These are phyloP conservation scores for Schizothecium vesticola DNA, from an alignment of 495 filamentous ascomycete species.

Conservation along the genomic window DNA sequence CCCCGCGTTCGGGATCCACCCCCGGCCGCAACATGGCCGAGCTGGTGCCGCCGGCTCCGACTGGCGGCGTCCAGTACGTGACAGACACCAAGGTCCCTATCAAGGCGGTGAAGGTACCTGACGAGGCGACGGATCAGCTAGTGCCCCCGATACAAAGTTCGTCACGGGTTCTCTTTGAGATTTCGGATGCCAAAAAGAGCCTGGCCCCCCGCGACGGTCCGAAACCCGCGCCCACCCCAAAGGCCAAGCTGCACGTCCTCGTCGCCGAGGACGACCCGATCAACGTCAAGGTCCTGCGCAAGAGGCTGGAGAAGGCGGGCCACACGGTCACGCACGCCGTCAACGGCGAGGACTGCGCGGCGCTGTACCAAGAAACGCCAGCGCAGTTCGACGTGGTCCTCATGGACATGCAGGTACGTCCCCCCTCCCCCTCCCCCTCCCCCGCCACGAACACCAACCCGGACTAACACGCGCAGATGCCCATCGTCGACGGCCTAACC, in stretches of 20 bases:
- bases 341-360: slow-evolving; percentile 85
- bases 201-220: background rate
- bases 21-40: background rate
- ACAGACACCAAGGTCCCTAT: slow-evolving; percentile 34
- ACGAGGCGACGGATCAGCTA: slow-evolving; percentile 29
- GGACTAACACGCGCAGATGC: slow-evolving; percentile 57
- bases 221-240: background rate
- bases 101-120: slow-evolving; percentile 35
- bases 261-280: slow-evolving; percentile 92
- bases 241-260: slow-evolving; percentile 55
- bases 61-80: slow-evolving; percentile 25
- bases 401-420: slow-evolving; percentile 89
- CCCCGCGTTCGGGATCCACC: slow-evolving; percentile 13
- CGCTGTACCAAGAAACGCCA: slow-evolving; percentile 56
- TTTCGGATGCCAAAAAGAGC: slow-evolving; percentile 10
- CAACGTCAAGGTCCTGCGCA: slow-evolving; percentile 82
- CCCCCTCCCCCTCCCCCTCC: slow-evolving; percentile 5
- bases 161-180: slow-evolving; percentile 35
- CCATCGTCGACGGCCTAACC: slow-evolving; percentile 82
- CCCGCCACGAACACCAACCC: background rate
- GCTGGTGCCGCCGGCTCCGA: background rate
- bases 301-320: slow-evolving; percentile 74
- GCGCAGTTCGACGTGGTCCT: slow-evolving; percentile 72
- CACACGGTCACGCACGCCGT: slow-evolving; percentile 67
- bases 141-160: slow-evolving; percentile 9